phyloP scores from a whole-genome alignment of 1,284 basidiomycete species.

The Xerocomus minutiporus region DNA sequence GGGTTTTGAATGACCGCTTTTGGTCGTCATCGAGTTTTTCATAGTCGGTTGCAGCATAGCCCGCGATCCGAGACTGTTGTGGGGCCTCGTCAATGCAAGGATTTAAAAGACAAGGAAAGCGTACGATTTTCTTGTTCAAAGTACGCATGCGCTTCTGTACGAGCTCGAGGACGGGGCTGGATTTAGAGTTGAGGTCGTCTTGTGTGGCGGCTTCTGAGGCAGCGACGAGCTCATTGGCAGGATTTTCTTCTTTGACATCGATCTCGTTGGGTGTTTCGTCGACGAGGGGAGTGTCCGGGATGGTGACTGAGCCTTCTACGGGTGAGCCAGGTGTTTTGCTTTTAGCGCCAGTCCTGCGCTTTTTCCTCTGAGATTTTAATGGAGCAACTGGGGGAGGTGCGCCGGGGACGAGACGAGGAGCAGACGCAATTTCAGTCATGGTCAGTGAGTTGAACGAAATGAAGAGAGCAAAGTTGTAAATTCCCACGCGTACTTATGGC shows the following conservation, averaged over 20 bases:
- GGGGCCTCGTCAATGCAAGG: constrained; percentile 10
- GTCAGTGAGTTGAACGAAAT: neutral
- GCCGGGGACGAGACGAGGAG: constrained; percentile 63
- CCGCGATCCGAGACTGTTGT: constrained; percentile 63
- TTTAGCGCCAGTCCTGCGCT: constrained; percentile 52
- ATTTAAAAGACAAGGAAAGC: constrained; percentile 28
- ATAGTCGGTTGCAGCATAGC: constrained; percentile 60
- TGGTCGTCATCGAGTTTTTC: constrained; percentile 84
- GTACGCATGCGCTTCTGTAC: constrained; percentile 72
- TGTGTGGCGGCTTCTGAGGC: constrained; percentile 42
- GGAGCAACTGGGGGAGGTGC: constrained; percentile 57
- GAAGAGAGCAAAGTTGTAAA: constrained; percentile 6
- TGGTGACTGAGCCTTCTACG: constrained; percentile 35
- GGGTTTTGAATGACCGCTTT: constrained; percentile 60
- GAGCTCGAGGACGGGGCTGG: constrained; percentile 71
- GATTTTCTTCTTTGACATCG: constrained; percentile 47
- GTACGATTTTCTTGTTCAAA: constrained; percentile 79
- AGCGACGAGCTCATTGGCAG: constrained; percentile 45
- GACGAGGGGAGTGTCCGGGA: constrained; percentile 46
- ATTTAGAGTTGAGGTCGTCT: constrained; percentile 44
- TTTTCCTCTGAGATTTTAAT: constrained; percentile 66
- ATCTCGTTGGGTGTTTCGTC: constrained; percentile 48
- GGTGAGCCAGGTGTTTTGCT: constrained; percentile 38
- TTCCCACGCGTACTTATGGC: constrained; percentile 27
- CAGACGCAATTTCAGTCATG: constrained; percentile 45